A percentile compares a stretch with the other conserved stretches of the same genome.
Conservation (phyloP, 805 yeast species). For the Zygotorulaspora chibaensis region DNA sequence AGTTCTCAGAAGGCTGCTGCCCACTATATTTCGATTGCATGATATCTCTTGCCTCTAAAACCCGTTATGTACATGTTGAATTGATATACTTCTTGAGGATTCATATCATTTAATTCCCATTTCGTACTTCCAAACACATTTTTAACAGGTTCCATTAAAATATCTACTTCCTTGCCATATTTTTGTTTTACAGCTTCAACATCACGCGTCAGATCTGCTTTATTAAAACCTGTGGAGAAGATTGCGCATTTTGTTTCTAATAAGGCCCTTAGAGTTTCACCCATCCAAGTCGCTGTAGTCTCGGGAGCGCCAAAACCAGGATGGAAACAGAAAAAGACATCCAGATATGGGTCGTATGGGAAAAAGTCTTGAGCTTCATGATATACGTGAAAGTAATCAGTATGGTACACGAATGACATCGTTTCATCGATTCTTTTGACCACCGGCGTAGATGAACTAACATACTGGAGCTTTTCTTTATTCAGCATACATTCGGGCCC, state of each 20-base stretch:
- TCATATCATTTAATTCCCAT: constrained; percentile 88
- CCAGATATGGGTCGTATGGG: constrained; percentile 97
- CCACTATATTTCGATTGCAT: constrained; percentile 50
- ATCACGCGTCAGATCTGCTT: constrained; percentile 66
- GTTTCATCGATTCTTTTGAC: constrained; percentile 70
- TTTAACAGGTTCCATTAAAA: constrained; percentile 65
- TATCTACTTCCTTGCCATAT: constrained; percentile 73
- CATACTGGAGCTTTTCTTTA: constrained; percentile 58
- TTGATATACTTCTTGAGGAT: constrained; percentile 92
- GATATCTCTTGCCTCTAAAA: constrained; percentile 94
- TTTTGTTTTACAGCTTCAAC: constrained; percentile 61
- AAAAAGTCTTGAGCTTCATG: constrained; percentile 92
- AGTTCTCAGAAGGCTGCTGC: background rate
- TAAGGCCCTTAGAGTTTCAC: constrained; percentile 76
- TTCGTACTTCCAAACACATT: constrained; percentile 82
- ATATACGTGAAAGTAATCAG: constrained; percentile 84
- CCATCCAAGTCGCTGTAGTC: constrained; percentile 82
- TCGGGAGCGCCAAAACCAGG: constrained; percentile 90
- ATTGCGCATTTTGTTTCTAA: constrained; percentile 91
- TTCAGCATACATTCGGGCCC: constrained; percentile 91
- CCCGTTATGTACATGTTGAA: constrained; percentile 88
- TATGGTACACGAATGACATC: constrained; percentile 72
- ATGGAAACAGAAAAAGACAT: constrained; percentile 88
- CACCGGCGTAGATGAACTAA: constrained; percentile 58
- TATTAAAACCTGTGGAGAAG: constrained; percentile 85